phyloP scores from a whole-genome alignment of 2,329 filamentous ascomycete species.

The Penicillium verrucosum region DNA sequence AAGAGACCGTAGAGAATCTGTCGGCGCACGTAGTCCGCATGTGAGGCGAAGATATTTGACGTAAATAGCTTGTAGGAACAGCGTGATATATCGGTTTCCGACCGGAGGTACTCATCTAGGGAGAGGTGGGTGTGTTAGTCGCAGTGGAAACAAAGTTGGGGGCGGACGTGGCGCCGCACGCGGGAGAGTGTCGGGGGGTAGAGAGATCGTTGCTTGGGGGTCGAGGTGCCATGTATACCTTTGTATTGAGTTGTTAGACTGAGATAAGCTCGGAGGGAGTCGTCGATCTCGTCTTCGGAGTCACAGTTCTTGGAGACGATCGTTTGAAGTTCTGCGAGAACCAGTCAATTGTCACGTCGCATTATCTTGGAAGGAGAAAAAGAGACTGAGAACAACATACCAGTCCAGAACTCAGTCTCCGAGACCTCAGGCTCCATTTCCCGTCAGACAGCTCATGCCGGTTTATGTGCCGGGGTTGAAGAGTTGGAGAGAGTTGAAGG shows the following conservation, averaged over 20 bases:
- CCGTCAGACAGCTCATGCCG: conserved; percentile 39
- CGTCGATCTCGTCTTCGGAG: conserved; percentile 70
- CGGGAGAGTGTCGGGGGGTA: neutral
- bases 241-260: conserved; percentile 71
- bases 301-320: conserved; percentile 60
- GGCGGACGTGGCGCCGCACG: neutral
- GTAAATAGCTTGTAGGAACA: conserved; percentile 77
- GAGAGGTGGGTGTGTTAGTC: conserved; percentile 12
- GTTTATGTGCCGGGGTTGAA: conserved; percentile 19
- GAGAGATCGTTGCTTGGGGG: neutral
- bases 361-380: conserved; percentile 1
- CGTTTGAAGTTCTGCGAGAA: conserved; percentile 59
- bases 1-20: conserved; percentile 91
- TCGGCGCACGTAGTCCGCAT: conserved; percentile 82
- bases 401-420: conserved; percentile 85
- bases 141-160: conserved; percentile 4
- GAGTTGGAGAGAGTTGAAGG: conserved; percentile 21
- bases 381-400: conserved; percentile 49
- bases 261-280: conserved; percentile 80
- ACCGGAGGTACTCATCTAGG: conserved; percentile 65
- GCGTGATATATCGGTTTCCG: conserved; percentile 73
- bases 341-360: conserved; percentile 13
- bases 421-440: conserved; percentile 67
- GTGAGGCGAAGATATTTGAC: conserved; percentile 68
- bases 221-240: conserved; percentile 40